Conservation (phyloP, 176 grass and related monocot genomes). For the Carex kokanica region DNA sequence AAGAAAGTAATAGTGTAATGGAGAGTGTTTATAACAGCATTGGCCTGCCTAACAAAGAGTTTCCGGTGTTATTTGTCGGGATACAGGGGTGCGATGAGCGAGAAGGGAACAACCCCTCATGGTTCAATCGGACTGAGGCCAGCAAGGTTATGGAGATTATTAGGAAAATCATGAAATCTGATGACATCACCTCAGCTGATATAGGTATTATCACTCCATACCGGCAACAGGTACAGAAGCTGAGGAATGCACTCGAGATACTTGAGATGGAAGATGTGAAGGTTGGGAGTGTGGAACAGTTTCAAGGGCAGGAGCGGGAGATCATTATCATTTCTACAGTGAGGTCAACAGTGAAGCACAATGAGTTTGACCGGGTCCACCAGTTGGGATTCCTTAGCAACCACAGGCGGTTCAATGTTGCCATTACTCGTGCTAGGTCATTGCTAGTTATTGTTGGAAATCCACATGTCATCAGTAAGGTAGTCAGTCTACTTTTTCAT, state of each 20-base stretch:
- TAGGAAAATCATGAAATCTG: constrained; percentile 52
- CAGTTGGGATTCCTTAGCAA: constrained; percentile 94
- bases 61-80: constrained; percentile 90
- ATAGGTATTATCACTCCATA: constrained; percentile 94
- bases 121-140: constrained; percentile 93
- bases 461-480: constrained; percentile 85
- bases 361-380: constrained; percentile 63
- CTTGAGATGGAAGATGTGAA: constrained; percentile 77
- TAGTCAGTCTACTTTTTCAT: constrained; percentile 10
- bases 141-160: constrained; percentile 86
- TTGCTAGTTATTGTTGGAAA: constrained; percentile 88
- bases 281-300: constrained; percentile 84
- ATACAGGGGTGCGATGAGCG: constrained; percentile 96
- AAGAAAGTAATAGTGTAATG: constrained; percentile 36
- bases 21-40: constrained; percentile 48
- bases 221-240: constrained; percentile 73
- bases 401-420: constrained; percentile 73
- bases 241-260: constrained; percentile 68
- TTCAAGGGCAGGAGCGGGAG: constrained; percentile 92
- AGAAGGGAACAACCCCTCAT: constrained; percentile 92
- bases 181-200: constrained; percentile 45
- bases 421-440: constrained; percentile 80
- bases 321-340: constrained; percentile 94
- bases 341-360: constrained; percentile 83
- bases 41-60: constrained; percentile 69